Percentiles rank a stretch among this genome's conserved stretches.
phyloP scores from a whole-genome alignment of 306 rosid species.

The Cyamopsis tetragonoloba region DNA sequence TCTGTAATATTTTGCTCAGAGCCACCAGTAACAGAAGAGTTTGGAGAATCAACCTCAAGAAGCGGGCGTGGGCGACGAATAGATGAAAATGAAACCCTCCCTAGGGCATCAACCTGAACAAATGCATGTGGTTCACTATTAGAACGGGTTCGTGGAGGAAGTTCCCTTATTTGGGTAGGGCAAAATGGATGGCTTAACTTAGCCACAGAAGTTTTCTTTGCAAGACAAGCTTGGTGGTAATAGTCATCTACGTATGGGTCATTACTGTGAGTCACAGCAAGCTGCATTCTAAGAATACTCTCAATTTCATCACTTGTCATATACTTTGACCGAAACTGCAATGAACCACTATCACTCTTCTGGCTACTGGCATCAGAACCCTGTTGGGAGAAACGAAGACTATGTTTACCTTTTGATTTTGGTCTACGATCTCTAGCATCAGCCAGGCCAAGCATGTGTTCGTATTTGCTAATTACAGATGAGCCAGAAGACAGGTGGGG shows the following conservation, averaged over 20 bases:
- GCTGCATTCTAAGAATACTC: constrained; percentile 59
- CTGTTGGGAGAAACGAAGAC: constrained; percentile 39
- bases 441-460: constrained; percentile 29
- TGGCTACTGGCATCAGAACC: constrained; percentile 49
- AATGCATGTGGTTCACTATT: constrained; percentile 43
- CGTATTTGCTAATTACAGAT: constrained; percentile 32
- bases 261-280: constrained; percentile 48
- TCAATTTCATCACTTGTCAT: constrained; percentile 60
- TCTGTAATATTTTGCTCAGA: constrained; percentile 42
- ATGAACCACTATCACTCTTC: constrained; percentile 44
- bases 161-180: constrained; percentile 53
- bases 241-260: constrained; percentile 53
- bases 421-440: constrained; percentile 44
- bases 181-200: constrained; percentile 46
- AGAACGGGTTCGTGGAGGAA: constrained; percentile 43
- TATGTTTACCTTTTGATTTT: constrained; percentile 46
- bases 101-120: constrained; percentile 45
- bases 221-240: constrained; percentile 53
- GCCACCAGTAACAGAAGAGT: constrained; percentile 34
- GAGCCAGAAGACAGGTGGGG: constrained; percentile 40
- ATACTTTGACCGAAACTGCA: constrained; percentile 49
- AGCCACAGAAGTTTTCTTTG: constrained; percentile 35
- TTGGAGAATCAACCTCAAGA: constrained; percentile 47
- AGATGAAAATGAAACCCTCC: constrained; percentile 51
- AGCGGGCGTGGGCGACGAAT: constrained; percentile 54